Evolutionary conservation across 1,284 basidiomycete species (phyloP).

Genomic region (Boletus semigastroideus): DNA sequence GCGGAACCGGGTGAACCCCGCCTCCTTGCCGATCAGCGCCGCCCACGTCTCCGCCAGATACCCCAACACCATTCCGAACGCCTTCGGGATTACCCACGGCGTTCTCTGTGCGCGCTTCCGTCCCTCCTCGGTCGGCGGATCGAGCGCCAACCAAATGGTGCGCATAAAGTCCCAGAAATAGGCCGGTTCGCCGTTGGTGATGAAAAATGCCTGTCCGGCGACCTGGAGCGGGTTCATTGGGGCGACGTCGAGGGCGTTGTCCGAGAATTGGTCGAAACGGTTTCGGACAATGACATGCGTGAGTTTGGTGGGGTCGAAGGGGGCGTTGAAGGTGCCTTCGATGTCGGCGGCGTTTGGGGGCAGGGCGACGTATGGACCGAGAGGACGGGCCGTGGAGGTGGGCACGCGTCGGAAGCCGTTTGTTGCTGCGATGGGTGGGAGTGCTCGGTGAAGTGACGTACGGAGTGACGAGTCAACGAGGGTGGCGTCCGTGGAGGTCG

Average conservation of each 20-base stretch:
- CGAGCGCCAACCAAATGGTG: conserved; percentile 81
- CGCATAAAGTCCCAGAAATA: conserved; percentile 97
- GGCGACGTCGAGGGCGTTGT: conserved; percentile 49
- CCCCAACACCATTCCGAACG: conserved; percentile 66
- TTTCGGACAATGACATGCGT: conserved; percentile 69
- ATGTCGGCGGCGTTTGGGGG: conserved; percentile 54
- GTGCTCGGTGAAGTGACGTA: conserved; percentile 50
- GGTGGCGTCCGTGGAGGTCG: conserved; percentile 14
- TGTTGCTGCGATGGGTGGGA: conserved; percentile 65
- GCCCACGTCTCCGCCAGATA: conserved; percentile 74
- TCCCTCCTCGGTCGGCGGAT: conserved; percentile 49
- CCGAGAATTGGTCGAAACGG: conserved; percentile 72
- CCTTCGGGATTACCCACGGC: conserved; percentile 58
- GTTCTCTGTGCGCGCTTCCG: conserved; percentile 35
- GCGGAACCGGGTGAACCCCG: conserved; percentile 89
- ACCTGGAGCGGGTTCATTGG: conserved; percentile 65
- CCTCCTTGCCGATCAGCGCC: conserved; percentile 76
- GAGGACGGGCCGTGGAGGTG: conserved; percentile 73
- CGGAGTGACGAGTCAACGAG: conserved; percentile 21
- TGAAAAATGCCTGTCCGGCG: conserved; percentile 94
- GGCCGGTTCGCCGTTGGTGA: conserved; percentile 95
- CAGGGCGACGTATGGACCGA: conserved; percentile 73
- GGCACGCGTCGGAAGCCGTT: conserved; percentile 65
- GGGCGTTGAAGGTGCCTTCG: conserved; percentile 52
- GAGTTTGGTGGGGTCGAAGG: conserved; percentile 43